Conservation (phyloP, 2,329 filamentous ascomycete species). For the Venturia asperata region DNA sequence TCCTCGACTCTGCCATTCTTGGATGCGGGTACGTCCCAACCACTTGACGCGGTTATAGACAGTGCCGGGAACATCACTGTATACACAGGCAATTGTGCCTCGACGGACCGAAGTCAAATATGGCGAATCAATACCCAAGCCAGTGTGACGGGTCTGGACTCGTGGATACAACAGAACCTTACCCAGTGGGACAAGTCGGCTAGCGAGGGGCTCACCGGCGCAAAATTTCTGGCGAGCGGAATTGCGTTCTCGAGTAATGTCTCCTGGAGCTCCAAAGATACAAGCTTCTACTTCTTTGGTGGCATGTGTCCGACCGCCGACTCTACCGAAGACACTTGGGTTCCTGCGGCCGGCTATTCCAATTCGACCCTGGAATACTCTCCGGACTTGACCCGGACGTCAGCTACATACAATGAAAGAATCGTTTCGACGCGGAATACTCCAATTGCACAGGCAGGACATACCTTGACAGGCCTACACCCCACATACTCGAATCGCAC, state of each 20-base stretch:
- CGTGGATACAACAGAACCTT: conserved; percentile 46
- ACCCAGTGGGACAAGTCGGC: conserved; percentile 30
- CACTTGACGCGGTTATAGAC: conserved; percentile 63
- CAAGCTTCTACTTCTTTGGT: conserved; percentile 65
- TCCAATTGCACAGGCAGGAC: conserved; percentile 77
- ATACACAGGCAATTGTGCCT: conserved; percentile 65
- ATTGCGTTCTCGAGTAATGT: conserved; percentile 62
- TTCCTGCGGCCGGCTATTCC: conserved; percentile 66
- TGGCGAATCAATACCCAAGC: conserved; percentile 59
- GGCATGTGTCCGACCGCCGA: conserved; percentile 69
- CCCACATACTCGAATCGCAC: conserved; percentile 63
- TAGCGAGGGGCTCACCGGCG: conserved; percentile 34
- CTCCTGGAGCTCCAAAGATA: conserved; percentile 29
- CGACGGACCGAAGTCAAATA: conserved; percentile 46
- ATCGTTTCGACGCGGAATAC: conserved; percentile 50
- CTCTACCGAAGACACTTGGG: conserved; percentile 46
- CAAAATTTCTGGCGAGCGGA: conserved; percentile 53
- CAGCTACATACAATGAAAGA: conserved; percentile 29
- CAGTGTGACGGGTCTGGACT: conserved; percentile 42
- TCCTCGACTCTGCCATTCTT: conserved; percentile 58
- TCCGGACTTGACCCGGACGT: conserved; percentile 31
- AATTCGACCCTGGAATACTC: conserved; percentile 67
- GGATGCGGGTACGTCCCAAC: conserved; percentile 40
- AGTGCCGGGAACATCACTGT: conserved; percentile 63
- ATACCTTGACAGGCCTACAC: conserved; percentile 67